A percentile compares a stretch with the other conserved stretches of the same genome.
Evolutionary conservation across 345 rosid genomes (phyloP).

Genomic region (Citrus cavaleriei): DNA sequence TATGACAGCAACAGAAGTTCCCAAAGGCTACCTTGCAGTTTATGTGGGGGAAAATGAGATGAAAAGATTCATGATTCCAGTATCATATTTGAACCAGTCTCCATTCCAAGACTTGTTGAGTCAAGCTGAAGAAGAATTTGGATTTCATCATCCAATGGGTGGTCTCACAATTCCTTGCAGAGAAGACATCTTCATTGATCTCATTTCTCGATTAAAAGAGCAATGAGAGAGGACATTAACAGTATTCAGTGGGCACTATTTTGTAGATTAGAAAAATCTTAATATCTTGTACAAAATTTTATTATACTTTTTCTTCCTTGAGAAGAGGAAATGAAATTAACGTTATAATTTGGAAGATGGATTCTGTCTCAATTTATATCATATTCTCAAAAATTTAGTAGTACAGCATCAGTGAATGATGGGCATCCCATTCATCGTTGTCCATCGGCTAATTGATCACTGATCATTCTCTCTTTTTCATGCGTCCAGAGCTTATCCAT

Average conservation of each 20-base stretch:
- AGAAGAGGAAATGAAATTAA: neutral
- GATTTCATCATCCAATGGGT: slow-evolving; percentile 36
- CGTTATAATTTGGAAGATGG: neutral
- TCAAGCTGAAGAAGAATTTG: slow-evolving; percentile 38
- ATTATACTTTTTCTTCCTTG: neutral
- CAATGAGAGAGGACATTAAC: neutral
- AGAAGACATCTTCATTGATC: slow-evolving; percentile 28
- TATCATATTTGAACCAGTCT: slow-evolving; percentile 31
- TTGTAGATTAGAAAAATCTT: neutral
- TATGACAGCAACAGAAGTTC: slow-evolving; percentile 9
- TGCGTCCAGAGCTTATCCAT: too few relatives aligned
- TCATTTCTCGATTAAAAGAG: neutral
- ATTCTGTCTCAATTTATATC: too few relatives aligned
- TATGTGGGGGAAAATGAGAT: slow-evolving; percentile 39
- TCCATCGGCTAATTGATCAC: neutral
- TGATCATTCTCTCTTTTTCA: too few relatives aligned
- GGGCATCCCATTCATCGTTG: neutral
- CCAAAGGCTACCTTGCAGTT: slow-evolving; percentile 39
- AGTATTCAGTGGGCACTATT: neutral
- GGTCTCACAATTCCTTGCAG: slow-evolving; percentile 39
- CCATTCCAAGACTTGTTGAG: slow-evolving; percentile 30
- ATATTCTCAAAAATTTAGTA: neutral
- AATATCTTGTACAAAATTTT: neutral
- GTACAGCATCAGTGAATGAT: too few relatives aligned
- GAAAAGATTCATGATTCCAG: slow-evolving; percentile 34